Conservation (phyloP, 2,329 filamentous ascomycete species). For the Cyphellophora attinorum region DNA sequence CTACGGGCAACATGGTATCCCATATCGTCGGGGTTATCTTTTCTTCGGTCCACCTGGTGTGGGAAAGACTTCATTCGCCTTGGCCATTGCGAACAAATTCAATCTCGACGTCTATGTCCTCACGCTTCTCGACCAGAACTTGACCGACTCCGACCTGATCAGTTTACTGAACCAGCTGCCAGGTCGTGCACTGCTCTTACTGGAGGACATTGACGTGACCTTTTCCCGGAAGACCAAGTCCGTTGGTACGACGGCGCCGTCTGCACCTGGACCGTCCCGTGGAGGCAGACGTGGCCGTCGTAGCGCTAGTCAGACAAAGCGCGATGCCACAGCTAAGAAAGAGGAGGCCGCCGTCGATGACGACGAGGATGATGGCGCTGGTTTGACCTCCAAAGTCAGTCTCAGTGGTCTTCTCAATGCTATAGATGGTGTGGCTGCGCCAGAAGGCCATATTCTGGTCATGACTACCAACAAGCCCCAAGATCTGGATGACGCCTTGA, state of each 20-base stretch:
- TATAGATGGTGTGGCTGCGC: constrained; percentile 71
- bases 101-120: constrained; percentile 60
- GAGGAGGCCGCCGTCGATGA: neutral
- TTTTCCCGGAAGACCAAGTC: constrained; percentile 26
- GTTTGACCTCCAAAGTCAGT: constrained; percentile 41
- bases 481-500: constrained; percentile 61
- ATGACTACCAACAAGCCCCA: constrained; percentile 76
- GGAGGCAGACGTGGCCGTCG: neutral
- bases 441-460: constrained; percentile 69
- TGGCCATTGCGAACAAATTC: constrained; percentile 58
- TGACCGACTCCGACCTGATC: constrained; percentile 55
- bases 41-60: constrained; percentile 69
- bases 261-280: neutral
- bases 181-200: constrained; percentile 54
- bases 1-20: constrained; percentile 44
- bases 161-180: constrained; percentile 54
- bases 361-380: constrained; percentile 10
- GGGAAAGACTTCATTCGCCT: constrained; percentile 61
- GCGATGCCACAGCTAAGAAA: constrained; percentile 2
- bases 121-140: constrained; percentile 47
- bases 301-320: neutral
- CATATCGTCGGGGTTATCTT: constrained; percentile 66
- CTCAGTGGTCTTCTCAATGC: constrained; percentile 73
- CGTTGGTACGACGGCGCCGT: neutral
- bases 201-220: constrained; percentile 62